phyloP scores from a whole-genome alignment of 1,284 basidiomycete genomes.

The Lignosus rhinocerotis region DNA sequence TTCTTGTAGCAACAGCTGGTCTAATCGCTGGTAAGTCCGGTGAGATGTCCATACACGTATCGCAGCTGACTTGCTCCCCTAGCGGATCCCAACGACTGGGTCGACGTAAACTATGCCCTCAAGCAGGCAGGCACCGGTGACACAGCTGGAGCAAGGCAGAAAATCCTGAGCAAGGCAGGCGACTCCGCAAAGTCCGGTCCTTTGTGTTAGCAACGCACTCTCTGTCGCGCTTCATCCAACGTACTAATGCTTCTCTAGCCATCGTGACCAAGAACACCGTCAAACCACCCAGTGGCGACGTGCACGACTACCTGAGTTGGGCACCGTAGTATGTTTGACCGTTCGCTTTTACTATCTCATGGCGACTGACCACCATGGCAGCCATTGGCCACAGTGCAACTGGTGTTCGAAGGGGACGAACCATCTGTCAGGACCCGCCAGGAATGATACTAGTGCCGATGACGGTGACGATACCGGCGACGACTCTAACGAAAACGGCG shows the following conservation, averaged over 20 bases:
- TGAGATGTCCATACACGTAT: background rate
- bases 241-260: constrained; percentile 12
- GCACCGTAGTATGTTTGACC: constrained; percentile 52
- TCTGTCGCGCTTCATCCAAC: background rate
- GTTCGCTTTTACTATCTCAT: background rate
- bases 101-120: constrained; percentile 34
- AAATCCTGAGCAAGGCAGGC: constrained; percentile 47
- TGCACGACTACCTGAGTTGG: constrained; percentile 56
- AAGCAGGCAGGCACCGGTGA: constrained; percentile 25
- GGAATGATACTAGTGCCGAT: constrained; percentile 12
- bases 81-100: constrained; percentile 38
- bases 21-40: constrained; percentile 15
- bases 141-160: constrained; percentile 43
- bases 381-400: constrained; percentile 64
- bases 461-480: constrained; percentile 8
- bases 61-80: background rate
- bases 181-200: constrained; percentile 46
- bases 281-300: constrained; percentile 39
- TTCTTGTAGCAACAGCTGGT: constrained; percentile 18
- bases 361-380: constrained; percentile 27
- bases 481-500: constrained; percentile 4
- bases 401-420: constrained; percentile 34
- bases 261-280: constrained; percentile 25
- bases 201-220: constrained; percentile 43
- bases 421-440: constrained; percentile 29